Evolutionary conservation across 2,329 filamentous ascomycete genomes (phyloP), one percentile per base, ranked within the genome.

Genomic region (Xylariaceae sp.): DNA sequence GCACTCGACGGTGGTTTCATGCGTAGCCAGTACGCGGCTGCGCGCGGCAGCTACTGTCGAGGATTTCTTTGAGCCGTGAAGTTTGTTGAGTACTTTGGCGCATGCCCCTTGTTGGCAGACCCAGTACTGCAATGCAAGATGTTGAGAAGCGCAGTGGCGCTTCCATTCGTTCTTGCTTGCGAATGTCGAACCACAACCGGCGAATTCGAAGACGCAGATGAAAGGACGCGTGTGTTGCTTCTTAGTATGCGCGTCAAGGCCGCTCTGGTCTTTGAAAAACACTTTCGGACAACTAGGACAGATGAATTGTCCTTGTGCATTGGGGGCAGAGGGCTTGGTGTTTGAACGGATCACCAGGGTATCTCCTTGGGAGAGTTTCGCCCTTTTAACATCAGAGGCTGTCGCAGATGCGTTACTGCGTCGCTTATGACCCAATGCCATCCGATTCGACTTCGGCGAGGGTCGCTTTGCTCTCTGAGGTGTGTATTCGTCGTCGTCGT

Each of bases 81-180:
- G 53, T 33, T 49, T 65, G 37, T 57, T 62, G 20, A 59, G 61
- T 10, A 60, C 55, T 21, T 67, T 60, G 14, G 63, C 66, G 61
- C 81, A 85, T 6, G 65, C 60, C 49, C 80, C 85, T 23, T 85
- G 71, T 53, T 83, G 77, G 68, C 91, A 97, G 46, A 85, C 74
- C 80, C 84, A 96, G 67, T 83, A 86, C 36, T 77, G 71, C 3
- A 88, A 72, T 43, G 83, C 79, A 19, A 95, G 72, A 61, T 97
- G 92, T 61, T 95, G 86, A 0, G 85, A 86, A 23, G 74, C 71
- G 57, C 92, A 81, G 62, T 97, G 92, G 0, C 92, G 82, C 66
- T 96, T 96, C 92, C 92, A 96, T 64, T 96, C 91, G 62, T 95
- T 95, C 69, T 95, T 95, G 55, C 77, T 83, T 3, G 78, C 76